Base-by-base conservation (phyloP, 768 basidiomycete species). In the Leccinum variicolor region DNA sequence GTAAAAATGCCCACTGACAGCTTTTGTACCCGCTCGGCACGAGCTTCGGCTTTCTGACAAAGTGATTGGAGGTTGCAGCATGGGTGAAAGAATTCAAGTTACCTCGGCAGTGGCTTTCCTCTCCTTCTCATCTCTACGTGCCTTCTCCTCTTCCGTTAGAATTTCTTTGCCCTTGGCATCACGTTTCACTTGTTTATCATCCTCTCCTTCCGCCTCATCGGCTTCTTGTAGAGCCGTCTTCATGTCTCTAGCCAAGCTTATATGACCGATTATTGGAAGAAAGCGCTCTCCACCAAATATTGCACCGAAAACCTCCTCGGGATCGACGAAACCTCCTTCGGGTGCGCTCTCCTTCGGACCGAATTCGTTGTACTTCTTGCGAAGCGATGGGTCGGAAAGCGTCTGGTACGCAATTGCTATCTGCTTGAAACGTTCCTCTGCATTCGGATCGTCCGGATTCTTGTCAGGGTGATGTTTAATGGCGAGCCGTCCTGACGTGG, bases 381-480 rank as follows among this genome's bases (percentile, higher is more conserved):
- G 84, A 9, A 93, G 80, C 1, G 63, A 74, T 3, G 85, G 82
- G 61, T 94, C 92, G 1, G 90, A 92, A 6, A 94, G 82, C 0
- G 90, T 92, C 68, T 92, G 90, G 68, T 89, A 92, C 3, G 93
- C 93, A 51, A 94, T 90, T 0, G 93, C 91, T 60, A 96, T 93
- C 61, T 89, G 82, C 67, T 93, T 93, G 79, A 94, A 94, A n/a
- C 84, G 82, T 59, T 92, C 92, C 65, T 90, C 92, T 0, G 94
- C 92, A 25, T 79, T 73, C 0, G 91, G 92, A 71, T 94, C 92
- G 66, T 89, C 85, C 1, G 84, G 91, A 68, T 95, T 94, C 79
- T 94, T 94, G 81, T 94, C 92, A 0, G 92, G 92, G 70, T 94
- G 92, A 65, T 88, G 85, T 72, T 93, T 93, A 74, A 96, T 94